These are phyloP conservation scores for Apiosordaria backusii DNA, from an alignment of 495 filamentous ascomycete species.

Conservation along the genomic window DNA sequence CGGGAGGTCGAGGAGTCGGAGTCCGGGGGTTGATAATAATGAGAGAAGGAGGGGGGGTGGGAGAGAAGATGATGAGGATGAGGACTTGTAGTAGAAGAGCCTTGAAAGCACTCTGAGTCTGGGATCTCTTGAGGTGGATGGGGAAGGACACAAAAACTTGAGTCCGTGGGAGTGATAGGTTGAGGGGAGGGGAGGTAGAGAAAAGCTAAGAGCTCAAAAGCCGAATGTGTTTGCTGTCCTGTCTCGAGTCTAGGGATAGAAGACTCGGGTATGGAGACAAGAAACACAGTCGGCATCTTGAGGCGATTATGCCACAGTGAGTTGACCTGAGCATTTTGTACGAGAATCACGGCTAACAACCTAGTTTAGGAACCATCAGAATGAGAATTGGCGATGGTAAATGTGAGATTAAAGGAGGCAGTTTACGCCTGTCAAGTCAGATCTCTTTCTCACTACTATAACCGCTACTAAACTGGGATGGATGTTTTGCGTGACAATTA, in stretches of 20 bases:
- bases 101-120: too few relatives aligned
- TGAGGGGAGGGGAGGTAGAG: too few relatives aligned
- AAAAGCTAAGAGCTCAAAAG: background rate
- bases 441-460: too few relatives aligned
- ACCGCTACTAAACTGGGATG: too few relatives aligned
- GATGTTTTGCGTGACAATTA: too few relatives aligned
- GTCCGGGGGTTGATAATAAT: constrained; percentile 30
- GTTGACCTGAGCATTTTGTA: background rate
- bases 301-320: background rate
- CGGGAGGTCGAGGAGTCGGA: constrained; percentile 45
- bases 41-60: background rate
- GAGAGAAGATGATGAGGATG: background rate
- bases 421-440: too few relatives aligned
- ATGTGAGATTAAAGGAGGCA: background rate
- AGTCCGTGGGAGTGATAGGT: too few relatives aligned
- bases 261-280: background rate
- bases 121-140: too few relatives aligned
- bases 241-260: background rate
- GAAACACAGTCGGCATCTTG: background rate
- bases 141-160: too few relatives aligned
- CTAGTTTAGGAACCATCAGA: background rate
- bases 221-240: background rate
- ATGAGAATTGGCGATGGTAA: background rate
- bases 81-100: background rate
- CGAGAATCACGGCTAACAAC: background rate